phyloP scores from a whole-genome alignment of 1,284 basidiomycete genomes.

The Vanrija sp. region DNA sequence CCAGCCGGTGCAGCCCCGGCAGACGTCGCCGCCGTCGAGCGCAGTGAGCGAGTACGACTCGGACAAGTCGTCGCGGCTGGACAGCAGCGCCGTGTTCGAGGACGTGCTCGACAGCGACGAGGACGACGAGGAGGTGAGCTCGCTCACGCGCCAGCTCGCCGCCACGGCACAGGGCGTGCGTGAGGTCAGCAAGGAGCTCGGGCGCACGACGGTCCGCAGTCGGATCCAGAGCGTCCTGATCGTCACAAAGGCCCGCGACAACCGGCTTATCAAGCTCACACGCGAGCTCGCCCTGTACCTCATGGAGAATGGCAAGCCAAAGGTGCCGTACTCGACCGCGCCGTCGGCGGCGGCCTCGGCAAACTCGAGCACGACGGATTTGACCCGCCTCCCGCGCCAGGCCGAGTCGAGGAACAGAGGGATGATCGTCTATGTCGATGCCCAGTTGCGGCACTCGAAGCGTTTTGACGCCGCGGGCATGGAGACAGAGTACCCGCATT shows the following conservation, averaged over 20 bases:
- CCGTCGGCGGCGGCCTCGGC: constrained; percentile 3
- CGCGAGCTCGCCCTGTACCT: constrained; percentile 91
- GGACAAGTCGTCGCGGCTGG: constrained; percentile 24
- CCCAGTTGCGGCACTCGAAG: constrained; percentile 83
- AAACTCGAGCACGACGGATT: constrained; percentile 50
- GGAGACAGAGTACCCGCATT: constrained; percentile 75
- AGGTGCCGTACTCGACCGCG: not conserved
- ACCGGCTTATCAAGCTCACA: constrained; percentile 90
- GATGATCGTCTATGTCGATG: constrained; percentile 71
- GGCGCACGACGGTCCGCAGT: constrained; percentile 84
- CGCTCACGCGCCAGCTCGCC: constrained; percentile 85
- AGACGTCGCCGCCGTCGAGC: not conserved
- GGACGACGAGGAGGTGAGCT: constrained; percentile 59
- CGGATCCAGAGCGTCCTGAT: constrained; percentile 91
- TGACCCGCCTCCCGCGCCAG: not conserved
- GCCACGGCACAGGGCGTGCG: constrained; percentile 95
- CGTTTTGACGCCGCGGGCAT: constrained; percentile 93
- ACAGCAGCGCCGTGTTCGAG: constrained; percentile 20
- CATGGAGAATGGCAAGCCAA: constrained; percentile 63
- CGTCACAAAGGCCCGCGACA: constrained; percentile 97
- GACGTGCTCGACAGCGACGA: constrained; percentile 28
- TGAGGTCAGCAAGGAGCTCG: constrained; percentile 99
- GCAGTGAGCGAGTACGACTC: constrained; percentile 32
- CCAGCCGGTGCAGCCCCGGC: not conserved
- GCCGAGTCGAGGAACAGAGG: constrained; percentile 1